Base-by-base conservation (phyloP, 1,139 yeast genomes). In the Maudiozyma humilis region DNA sequence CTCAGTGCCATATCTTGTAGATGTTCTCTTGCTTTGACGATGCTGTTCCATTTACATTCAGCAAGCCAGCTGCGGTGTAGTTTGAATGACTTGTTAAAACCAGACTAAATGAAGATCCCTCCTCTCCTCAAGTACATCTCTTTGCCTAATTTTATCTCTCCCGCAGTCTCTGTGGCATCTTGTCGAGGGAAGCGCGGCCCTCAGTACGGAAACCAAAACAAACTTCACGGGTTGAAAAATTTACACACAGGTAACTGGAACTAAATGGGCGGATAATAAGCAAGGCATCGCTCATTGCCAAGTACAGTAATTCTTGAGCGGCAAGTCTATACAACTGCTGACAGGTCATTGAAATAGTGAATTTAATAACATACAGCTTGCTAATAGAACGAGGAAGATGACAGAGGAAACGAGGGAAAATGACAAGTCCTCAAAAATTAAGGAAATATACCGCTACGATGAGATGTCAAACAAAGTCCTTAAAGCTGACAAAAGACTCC, bases 391-490 rank as follows among this genome's bases (percentile, higher is more conserved):
- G 27, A 12, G 16, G 5, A 7, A 38, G 13, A 37, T 42, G 41
- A 27, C 35, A 6, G 32, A 50, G 7, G 47, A 51, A 5, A 40
- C 43, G 7, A 41, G n/a, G n/a, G 52, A 48, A 5, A 48, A 43
- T 15, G 44, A 41, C 16, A 45, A 51, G 39, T 19, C 36, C n/a
- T 42, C 41, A n/a, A 57, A 56, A 42, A 62, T 64, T 19, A 52
- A 59, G 25, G 60, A 61, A 43, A 57, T 69, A 50, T 75, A 73
- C 55, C 68, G 73, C 45, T 76, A 78, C 54, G 81, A 77, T 56
- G 83, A 75, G 57, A 81, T 84, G 87, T 76, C 94, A 45, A 84
- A 81, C 57, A 80, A 81, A 67, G 89, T 84, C 52, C 70, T 81
- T 31, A 71, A 74, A 49, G 73, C 76, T 50, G 86, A 79, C 53